phyloP scores from a whole-genome alignment of 345 rosid species.

The Salix brachista region DNA sequence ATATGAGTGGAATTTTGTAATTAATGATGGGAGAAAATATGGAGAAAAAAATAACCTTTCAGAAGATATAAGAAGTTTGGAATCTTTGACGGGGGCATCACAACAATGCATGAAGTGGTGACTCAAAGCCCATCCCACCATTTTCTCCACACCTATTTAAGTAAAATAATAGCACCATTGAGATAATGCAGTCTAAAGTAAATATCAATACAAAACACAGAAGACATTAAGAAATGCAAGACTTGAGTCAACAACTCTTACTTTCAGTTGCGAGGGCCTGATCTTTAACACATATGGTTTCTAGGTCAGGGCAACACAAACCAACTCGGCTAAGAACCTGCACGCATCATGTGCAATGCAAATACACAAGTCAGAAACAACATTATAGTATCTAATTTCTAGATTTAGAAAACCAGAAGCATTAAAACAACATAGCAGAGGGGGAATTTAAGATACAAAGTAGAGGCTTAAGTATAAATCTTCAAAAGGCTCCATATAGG shows the following conservation, averaged over 20 bases:
- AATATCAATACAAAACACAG: background rate
- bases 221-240: background rate
- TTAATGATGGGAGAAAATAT: background rate
- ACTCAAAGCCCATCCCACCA: slow-evolving; percentile 88
- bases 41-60: slow-evolving; percentile 50
- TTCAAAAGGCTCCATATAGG: background rate
- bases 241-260: slow-evolving; percentile 28
- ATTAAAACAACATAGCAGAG: background rate
- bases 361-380: slow-evolving; percentile 1
- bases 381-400: background rate
- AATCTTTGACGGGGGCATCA: slow-evolving; percentile 56
- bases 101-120: slow-evolving; percentile 72
- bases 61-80: slow-evolving; percentile 60
- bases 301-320: slow-evolving; percentile 79
- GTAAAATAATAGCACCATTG: slow-evolving; percentile 2
- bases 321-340: slow-evolving; percentile 74
- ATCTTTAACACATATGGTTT: slow-evolving; percentile 66
- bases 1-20: background rate
- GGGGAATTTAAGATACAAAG: background rate
- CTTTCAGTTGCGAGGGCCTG: slow-evolving; percentile 79
- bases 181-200: background rate
- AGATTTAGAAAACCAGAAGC: background rate
- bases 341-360: slow-evolving; percentile 12
- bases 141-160: slow-evolving; percentile 76
- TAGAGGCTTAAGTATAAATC: background rate